phyloP scores from a whole-genome alignment of 208 protist genomes.

The Herpetomonas tarakana region DNA sequence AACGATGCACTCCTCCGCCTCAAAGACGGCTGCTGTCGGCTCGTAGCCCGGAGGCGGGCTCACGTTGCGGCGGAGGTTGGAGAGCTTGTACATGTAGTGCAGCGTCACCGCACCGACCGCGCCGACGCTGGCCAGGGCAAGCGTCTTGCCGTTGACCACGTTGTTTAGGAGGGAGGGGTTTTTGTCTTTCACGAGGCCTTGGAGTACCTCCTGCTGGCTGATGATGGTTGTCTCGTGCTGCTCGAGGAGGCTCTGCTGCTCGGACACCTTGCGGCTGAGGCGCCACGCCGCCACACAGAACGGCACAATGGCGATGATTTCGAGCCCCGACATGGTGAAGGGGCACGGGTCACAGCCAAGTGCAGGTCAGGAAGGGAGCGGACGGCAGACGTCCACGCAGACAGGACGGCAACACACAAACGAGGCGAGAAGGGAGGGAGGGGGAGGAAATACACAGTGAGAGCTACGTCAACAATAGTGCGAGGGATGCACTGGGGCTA shows the following conservation, averaged over 20 bases:
- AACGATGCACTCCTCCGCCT: constrained; percentile 65
- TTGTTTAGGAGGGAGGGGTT: background rate
- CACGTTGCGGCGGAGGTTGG: constrained; percentile 4
- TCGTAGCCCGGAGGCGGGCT: constrained; percentile 46
- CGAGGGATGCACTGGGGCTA: too few relatives aligned
- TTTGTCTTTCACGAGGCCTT: constrained; percentile 21
- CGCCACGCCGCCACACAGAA: constrained; percentile 52
- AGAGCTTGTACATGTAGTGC: constrained; percentile 21
- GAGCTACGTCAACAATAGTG: too few relatives aligned
- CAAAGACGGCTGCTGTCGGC: constrained; percentile 38
- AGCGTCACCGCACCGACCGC: constrained; percentile 18
- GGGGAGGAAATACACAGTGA: too few relatives aligned
- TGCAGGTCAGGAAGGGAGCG: background rate
- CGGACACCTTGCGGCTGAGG: constrained; percentile 42
- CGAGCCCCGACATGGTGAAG: constrained; percentile 18
- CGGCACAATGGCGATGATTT: constrained; percentile 43
- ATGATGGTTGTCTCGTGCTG: constrained; percentile 52
- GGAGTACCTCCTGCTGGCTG: constrained; percentile 54
- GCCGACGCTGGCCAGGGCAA: constrained; percentile 18
- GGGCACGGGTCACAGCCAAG: background rate
- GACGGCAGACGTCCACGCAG: too few relatives aligned
- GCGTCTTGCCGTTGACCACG: constrained; percentile 9
- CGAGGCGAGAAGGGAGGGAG: too few relatives aligned
- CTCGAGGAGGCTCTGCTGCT: constrained; percentile 62
- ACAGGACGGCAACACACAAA: too few relatives aligned